phyloP scores from a whole-genome alignment of 2,329 filamentous ascomycete species.

The Sporothrix euskadiensis region DNA sequence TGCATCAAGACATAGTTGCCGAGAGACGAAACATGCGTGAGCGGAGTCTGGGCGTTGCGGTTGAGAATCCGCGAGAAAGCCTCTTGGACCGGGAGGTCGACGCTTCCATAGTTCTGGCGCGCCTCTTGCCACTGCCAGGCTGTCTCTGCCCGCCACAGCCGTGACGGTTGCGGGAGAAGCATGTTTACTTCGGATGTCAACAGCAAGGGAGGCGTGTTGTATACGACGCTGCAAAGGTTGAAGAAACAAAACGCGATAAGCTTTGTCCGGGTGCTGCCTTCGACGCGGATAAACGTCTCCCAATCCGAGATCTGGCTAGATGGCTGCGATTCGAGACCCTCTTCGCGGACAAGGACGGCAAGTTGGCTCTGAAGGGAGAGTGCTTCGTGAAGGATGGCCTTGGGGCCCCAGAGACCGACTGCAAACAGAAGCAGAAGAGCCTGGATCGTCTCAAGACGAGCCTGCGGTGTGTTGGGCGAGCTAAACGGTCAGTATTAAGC shows the following conservation, averaged over 20 bases:
- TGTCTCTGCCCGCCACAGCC: slow-evolving; percentile 58
- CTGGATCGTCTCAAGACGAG: slow-evolving; percentile 65
- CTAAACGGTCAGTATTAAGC: slow-evolving; percentile 38
- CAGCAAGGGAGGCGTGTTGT: slow-evolving; percentile 59
- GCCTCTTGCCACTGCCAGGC: slow-evolving; percentile 63
- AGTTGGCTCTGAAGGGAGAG: slow-evolving; percentile 60
- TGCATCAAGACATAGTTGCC: slow-evolving; percentile 73
- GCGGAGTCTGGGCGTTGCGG: slow-evolving; percentile 51
- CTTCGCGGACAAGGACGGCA: slow-evolving; percentile 59
- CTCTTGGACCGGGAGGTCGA: slow-evolving; percentile 58
- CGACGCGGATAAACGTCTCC: slow-evolving; percentile 61
- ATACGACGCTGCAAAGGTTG: slow-evolving; percentile 62
- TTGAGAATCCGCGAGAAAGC: slow-evolving; percentile 58
- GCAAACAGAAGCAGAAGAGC: slow-evolving; percentile 62
- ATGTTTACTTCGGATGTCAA: slow-evolving; percentile 62
- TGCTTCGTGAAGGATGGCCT: slow-evolving; percentile 60
- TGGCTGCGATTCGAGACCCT: slow-evolving; percentile 54
- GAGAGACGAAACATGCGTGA: slow-evolving; percentile 56
- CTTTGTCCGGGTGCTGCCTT: slow-evolving; percentile 59
- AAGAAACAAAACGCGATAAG: slow-evolving; percentile 63
- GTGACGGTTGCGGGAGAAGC: slow-evolving; percentile 55
- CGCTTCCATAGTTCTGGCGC: slow-evolving; percentile 51
- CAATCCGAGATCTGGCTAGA: slow-evolving; percentile 53
- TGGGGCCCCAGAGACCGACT: slow-evolving; percentile 62
- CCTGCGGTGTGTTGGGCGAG: slow-evolving; percentile 60